A percentile compares a stretch with the other conserved stretches of the same genome.
These are phyloP conservation scores for Candida sanyaensis DNA, from an alignment of 1,139 yeast species.

Conservation along the genomic window DNA sequence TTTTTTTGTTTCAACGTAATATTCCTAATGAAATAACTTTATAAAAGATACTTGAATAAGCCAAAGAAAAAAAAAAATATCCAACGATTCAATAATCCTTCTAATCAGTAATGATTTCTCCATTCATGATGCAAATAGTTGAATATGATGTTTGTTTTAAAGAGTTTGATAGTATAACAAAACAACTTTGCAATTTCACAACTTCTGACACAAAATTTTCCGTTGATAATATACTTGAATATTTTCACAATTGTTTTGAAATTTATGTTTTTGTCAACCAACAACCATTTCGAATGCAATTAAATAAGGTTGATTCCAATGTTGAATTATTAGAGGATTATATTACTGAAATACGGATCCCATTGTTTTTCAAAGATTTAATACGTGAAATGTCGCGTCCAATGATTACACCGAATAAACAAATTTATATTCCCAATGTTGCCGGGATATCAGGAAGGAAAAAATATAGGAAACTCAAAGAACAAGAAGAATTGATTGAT, in stretches of 20 bases:
- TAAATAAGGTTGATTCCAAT: not conserved
- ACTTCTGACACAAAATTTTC: not conserved
- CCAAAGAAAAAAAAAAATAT: too few species aligned
- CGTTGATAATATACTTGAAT: not conserved
- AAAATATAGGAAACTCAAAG: not conserved
- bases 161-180: conserved; percentile 9
- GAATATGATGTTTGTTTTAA: conserved; percentile 6
- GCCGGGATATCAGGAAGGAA: not conserved
- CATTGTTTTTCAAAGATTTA: conserved; percentile 9
- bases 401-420: conserved; percentile 2
- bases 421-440: conserved; percentile 8
- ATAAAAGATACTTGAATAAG: too few species aligned
- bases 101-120: too few species aligned
- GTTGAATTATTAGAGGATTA: conserved; percentile 4
- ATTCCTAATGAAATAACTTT: too few species aligned
- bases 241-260: conserved; percentile 9
- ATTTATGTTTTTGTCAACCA: conserved; percentile 9
- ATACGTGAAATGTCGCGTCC: conserved; percentile 13
- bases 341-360: conserved; percentile 1
- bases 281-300: conserved; percentile 6
- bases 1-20: too few species aligned
- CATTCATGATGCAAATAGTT: conserved; percentile 1
- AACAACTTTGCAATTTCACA: not conserved
- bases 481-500: not conserved
- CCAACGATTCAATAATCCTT: too few species aligned